These are phyloP conservation scores for Pelargonium myrrhifolium DNA, from an alignment of 441 rosid genomes.

Conservation along the genomic window DNA sequence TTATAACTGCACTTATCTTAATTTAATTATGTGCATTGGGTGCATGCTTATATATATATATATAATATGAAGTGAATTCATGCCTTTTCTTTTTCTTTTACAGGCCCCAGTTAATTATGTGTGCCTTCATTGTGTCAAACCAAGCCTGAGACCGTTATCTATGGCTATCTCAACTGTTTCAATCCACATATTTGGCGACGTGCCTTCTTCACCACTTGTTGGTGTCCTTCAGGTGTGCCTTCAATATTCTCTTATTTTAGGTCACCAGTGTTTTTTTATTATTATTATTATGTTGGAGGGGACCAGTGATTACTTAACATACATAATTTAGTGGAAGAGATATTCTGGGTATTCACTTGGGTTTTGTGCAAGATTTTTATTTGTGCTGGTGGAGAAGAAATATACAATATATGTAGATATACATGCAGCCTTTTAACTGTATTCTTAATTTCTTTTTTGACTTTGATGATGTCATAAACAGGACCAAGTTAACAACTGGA, in stretches of 20 bases:
- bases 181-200: conserved; percentile 67
- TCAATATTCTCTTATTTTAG: conserved; percentile 4
- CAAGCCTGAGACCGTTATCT: conserved; percentile 62
- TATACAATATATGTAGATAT: not conserved
- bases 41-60: not conserved
- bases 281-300: not conserved
- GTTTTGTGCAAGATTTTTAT: not conserved
- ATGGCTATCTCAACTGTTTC: conserved; percentile 67
- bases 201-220: conserved; percentile 69
- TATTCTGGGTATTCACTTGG: no score
- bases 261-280: not conserved
- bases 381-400: not conserved
- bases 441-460: not conserved
- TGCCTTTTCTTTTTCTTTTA: conserved; percentile 11
- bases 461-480: conserved; percentile 18
- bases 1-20: not conserved
- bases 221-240: conserved; percentile 50
- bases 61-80: not conserved
- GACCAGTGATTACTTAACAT: not conserved
- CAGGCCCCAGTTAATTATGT: conserved; percentile 70
- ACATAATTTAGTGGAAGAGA: not conserved
- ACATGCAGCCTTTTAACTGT: not conserved
- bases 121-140: conserved; percentile 62
- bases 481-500: conserved; percentile 63
- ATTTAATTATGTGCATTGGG: not conserved